Percentiles rank a stretch among this genome's conserved stretches.
These are phyloP conservation scores for Raffaelea deltoideospora DNA, from an alignment of 2,329 filamentous ascomycete genomes.

Conservation along the genomic window DNA sequence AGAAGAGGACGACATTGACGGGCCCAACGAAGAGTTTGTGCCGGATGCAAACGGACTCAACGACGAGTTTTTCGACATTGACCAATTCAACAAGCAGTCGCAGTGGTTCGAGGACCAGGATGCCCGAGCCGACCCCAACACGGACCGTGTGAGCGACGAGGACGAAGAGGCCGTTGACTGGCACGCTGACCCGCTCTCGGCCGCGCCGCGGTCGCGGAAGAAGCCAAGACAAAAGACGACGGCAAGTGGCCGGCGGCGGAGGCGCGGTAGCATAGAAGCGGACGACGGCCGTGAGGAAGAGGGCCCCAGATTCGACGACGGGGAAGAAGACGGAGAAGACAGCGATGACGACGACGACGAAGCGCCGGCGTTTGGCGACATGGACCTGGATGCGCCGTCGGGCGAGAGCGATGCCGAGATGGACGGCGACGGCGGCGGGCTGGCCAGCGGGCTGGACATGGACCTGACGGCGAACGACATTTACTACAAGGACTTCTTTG, in stretches of 20 bases:
- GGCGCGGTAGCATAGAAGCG: slow-evolving; percentile 1
- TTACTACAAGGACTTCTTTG: slow-evolving; percentile 89
- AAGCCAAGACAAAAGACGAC: slow-evolving; percentile 16
- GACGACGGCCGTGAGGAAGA: slow-evolving; percentile 9
- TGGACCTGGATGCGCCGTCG: slow-evolving; percentile 57
- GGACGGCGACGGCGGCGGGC: slow-evolving; percentile 37
- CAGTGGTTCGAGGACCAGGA: slow-evolving; percentile 83
- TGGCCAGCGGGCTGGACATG: slow-evolving; percentile 9
- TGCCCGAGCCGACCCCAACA: slow-evolving; percentile 57
- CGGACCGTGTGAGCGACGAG: slow-evolving; percentile 60
- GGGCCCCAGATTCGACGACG: slow-evolving; percentile 15
- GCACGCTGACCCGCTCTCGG: slow-evolving; percentile 57
- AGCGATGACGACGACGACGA: slow-evolving; percentile 38
- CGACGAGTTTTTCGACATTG: slow-evolving; percentile 95
- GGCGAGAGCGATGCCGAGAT: slow-evolving; percentile 52
- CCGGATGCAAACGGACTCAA: slow-evolving; percentile 77
- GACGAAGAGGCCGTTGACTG: slow-evolving; percentile 71
- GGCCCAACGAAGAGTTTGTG: slow-evolving; percentile 39
- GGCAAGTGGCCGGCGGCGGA: slow-evolving; percentile 7
- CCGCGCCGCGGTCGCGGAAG: slow-evolving; percentile 12
- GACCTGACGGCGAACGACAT: slow-evolving; percentile 68
- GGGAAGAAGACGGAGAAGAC: slow-evolving; percentile 14
- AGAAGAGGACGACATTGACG: slow-evolving; percentile 32
- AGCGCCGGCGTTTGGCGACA: slow-evolving; percentile 72
- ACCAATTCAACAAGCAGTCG: slow-evolving; percentile 90